Percentiles rank a stretch among this genome's conserved stretches.
These are phyloP conservation scores for Clathrospora elynae DNA, from an alignment of 2,329 filamentous ascomycete species.

Conservation along the genomic window DNA sequence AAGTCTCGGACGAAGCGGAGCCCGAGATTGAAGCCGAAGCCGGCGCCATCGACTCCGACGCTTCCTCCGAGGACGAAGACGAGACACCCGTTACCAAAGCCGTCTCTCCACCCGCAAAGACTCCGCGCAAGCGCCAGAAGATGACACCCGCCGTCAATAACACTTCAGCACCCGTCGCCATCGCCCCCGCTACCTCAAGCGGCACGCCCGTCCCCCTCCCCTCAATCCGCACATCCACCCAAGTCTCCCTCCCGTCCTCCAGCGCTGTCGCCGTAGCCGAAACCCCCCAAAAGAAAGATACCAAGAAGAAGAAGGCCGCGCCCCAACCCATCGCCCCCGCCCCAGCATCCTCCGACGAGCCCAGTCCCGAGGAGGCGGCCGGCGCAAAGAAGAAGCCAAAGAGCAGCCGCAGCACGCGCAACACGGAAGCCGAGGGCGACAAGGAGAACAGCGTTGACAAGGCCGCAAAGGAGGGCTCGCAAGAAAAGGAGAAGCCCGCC, in stretches of 20 bases:
- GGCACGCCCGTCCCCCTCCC: constrained; percentile 38
- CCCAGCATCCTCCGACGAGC: constrained; percentile 31
- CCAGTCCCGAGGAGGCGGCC: constrained; percentile 37
- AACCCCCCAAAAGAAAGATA: constrained; percentile 41
- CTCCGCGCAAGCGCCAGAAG: constrained; percentile 49
- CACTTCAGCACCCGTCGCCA: constrained; percentile 17
- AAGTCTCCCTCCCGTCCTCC: constrained; percentile 19
- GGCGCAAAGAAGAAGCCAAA: constrained; percentile 45
- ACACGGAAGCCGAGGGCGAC: constrained; percentile 38
- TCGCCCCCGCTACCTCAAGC: constrained; percentile 22
- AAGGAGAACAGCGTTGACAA: constrained; percentile 28
- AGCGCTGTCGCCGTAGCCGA: constrained; percentile 18
- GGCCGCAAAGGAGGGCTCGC: constrained; percentile 17
- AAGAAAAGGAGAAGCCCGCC: constrained; percentile 9
- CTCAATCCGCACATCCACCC: constrained; percentile 14
- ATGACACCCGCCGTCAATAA: constrained; percentile 36
- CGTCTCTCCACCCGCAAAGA: constrained; percentile 45
- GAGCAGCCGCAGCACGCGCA: constrained; percentile 39
- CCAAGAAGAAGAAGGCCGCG: constrained; percentile 40
- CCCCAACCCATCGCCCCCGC: constrained; percentile 37
- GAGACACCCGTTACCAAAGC: constrained; percentile 43
- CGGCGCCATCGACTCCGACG: constrained; percentile 50
- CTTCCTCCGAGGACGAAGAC: constrained; percentile 43
- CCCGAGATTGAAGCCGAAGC: constrained; percentile 42
- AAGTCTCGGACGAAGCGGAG: constrained; percentile 29